These are phyloP conservation scores for Atkinsonella hypoxylon DNA, from an alignment of 2,329 filamentous ascomycete species.

Conservation along the genomic window DNA sequence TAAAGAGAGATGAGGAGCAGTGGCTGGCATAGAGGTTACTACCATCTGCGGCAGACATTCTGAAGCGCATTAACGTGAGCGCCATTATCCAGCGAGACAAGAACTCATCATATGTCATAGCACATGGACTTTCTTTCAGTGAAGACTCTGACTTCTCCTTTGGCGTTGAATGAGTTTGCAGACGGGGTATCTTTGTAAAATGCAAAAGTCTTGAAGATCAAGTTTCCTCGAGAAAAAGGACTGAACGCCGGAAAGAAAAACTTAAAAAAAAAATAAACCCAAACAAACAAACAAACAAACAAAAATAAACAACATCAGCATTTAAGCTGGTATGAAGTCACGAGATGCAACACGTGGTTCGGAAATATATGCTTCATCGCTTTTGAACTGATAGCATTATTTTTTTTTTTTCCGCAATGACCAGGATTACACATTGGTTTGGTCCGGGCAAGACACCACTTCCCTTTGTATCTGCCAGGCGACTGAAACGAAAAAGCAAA, in stretches of 20 bases:
- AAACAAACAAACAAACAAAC: too few species aligned
- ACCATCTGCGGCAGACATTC: not conserved
- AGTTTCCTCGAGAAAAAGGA: too few species aligned
- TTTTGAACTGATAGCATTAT: not conserved
- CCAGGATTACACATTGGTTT: not conserved
- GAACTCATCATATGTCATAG: not conserved
- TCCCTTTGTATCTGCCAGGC: not conserved
- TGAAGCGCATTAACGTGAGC: not conserved
- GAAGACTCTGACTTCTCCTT: not conserved
- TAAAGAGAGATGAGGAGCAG: constrained; percentile 46
- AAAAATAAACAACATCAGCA: not conserved
- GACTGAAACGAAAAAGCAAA: too few species aligned
- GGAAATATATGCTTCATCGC: not conserved
- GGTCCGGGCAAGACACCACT: too few species aligned
- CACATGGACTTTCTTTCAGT: not conserved
- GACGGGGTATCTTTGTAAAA: not conserved
- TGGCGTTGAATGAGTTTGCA: not conserved
- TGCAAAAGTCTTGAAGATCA: not conserved
- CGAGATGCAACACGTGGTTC: not conserved
- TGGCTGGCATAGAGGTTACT: constrained; percentile 36
- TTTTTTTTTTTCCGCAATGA: not conserved
- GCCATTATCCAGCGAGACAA: not conserved
- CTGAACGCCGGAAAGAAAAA: not conserved
- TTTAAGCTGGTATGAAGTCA: not conserved
- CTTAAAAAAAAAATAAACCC: not conserved